Percentiles rank a stretch among this genome's conserved stretches.
Conservation (phyloP, 2,329 filamentous ascomycete genomes). For the Penicillium sp. region DNA sequence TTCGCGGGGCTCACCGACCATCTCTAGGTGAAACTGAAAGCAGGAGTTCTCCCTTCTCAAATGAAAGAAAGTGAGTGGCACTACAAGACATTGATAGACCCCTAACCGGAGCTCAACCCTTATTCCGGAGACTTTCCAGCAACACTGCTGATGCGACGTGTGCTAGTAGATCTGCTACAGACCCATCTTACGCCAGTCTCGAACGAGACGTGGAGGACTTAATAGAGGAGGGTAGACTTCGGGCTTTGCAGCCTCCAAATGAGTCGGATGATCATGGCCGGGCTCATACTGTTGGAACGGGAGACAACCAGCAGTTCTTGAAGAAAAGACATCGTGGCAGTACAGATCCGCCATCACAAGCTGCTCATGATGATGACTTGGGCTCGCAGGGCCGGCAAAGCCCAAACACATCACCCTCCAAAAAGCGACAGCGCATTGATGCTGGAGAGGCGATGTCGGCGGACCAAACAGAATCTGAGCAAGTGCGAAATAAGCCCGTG, state of each 20-base stretch:
- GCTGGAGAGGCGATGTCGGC: background rate
- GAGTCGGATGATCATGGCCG: background rate
- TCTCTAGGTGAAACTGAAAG: background rate
- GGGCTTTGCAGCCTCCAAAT: background rate
- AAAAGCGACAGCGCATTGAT: constrained; percentile 16
- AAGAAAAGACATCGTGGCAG: constrained; percentile 15
- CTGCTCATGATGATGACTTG: background rate
- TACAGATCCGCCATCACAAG: background rate
- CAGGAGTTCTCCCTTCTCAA: background rate
- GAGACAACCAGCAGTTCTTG: background rate
- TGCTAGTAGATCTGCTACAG: background rate
- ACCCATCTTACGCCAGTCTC: background rate
- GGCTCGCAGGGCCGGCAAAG: background rate
- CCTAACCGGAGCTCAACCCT: background rate
- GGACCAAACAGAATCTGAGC: background rate
- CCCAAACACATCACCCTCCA: background rate
- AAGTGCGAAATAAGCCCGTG: background rate
- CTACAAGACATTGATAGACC: background rate
- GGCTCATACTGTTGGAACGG: background rate
- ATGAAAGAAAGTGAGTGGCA: background rate
- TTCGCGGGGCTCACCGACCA: too few species aligned
- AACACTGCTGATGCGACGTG: background rate
- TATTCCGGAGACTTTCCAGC: background rate
- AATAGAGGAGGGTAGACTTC: background rate
- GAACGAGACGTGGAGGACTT: background rate